These are phyloP conservation scores for Penicillium canariense DNA, from an alignment of 495 filamentous ascomycete species.

Conservation along the genomic window DNA sequence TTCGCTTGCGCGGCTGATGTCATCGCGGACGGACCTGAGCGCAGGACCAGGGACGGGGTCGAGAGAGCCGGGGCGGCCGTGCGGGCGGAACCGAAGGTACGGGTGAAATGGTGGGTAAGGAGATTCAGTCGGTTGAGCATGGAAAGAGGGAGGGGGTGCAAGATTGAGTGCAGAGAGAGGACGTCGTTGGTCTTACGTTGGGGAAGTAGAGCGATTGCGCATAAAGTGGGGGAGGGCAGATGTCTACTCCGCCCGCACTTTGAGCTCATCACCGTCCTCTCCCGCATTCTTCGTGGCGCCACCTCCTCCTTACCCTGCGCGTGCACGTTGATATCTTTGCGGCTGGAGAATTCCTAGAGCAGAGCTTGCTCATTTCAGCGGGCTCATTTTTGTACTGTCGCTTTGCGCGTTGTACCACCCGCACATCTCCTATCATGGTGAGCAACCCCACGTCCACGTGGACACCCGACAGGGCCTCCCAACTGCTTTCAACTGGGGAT, in stretches of 20 bases:
- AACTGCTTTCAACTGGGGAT: not conserved
- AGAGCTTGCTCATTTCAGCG: not conserved
- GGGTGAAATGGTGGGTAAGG: conserved; percentile 68
- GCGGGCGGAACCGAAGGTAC: conserved; percentile 50
- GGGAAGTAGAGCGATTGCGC: too few relatives aligned
- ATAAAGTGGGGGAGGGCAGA: conserved; percentile 23
- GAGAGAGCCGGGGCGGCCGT: conserved; percentile 32
- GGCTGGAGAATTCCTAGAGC: not conserved
- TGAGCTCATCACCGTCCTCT: conserved; percentile 3
- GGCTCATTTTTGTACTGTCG: not conserved
- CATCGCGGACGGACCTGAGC: conserved; percentile 44
- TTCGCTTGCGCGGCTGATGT: conserved; percentile 53
- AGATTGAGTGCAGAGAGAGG: conserved; percentile 1
- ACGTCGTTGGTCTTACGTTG: too few relatives aligned
- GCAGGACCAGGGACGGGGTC: conserved; percentile 35
- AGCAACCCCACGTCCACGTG: conserved; percentile 1
- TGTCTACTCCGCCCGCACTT: conserved; percentile 24
- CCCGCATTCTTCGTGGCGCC: conserved; percentile 11
- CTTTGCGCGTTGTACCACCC: not conserved
- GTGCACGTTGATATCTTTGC: not conserved
- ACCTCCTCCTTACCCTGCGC: not conserved
- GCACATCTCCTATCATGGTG: conserved; percentile 15
- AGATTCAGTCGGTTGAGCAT: conserved; percentile 79
- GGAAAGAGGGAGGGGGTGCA: conserved; percentile 2
- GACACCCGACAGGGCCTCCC: not conserved